Evolutionary conservation across 2,329 filamentous ascomycete genomes (phyloP), one percentile per base, ranked within the genome.

Genomic region (Colletotrichum australisinense): DNA sequence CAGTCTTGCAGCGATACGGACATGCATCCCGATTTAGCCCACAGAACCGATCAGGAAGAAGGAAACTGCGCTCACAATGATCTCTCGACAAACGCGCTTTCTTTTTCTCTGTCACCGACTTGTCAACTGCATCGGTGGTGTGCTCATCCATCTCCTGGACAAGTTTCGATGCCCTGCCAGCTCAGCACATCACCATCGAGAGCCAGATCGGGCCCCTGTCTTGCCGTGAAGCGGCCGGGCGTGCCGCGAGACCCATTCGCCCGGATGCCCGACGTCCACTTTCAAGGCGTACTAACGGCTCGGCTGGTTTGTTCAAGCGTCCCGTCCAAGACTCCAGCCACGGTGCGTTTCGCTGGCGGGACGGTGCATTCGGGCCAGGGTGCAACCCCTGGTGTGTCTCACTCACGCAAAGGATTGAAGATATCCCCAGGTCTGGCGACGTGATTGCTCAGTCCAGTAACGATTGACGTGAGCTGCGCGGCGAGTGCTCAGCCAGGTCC

Each of bases 101-200:
- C 24, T 30, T 35, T 64, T 72, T 22, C 32, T 32, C 53, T 42
- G 26, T 30, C 53, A 46, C 65, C 38, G 26, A 57, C 38, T 42
- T 57, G 58, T 32, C 53, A 63, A 26, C 19, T 11, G 22, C 24
- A 57, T 22, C 52, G 53, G 52, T 59, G 58, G 58, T 69, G 69
- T 42, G 66, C 30, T 69, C 65, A 46, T 73, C 53, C 62, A 35
- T 58, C 56, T 63, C 58, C 66, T 28, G 24, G 67, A 64, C 59
- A 38, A 63, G 26, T 63, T 67, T 72, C 58, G 63, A 59, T 57
- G 28, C 32, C 59, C 58, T 69, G 24, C 67, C 49, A 53, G 55
- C 46, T 66, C 42, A 69, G 46, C 60, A 35, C 60, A 70, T 35
- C 32, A 63, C 46, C 32, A 59, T 60, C 60, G 32, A 60, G 58